phyloP scores from a whole-genome alignment of 305 asterid species.

The Lippia alba region DNA sequence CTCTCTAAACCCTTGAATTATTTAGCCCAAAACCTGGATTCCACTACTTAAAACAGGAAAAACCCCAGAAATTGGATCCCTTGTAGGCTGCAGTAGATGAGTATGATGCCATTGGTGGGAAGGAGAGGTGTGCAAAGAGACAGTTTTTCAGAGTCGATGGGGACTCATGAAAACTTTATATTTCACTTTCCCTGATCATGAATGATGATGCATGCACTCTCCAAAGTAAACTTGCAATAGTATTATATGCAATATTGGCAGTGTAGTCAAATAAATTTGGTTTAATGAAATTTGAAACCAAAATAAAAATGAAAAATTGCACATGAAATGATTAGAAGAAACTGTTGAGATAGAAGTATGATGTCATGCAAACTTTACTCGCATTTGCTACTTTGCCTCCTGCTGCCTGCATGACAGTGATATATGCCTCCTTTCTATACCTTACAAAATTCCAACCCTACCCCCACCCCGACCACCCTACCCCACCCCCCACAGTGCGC shows the following conservation, averaged over 20 bases:
- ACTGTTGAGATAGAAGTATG: slow-evolving; percentile 65
- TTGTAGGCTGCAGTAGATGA: background rate
- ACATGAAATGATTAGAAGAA: slow-evolving; percentile 55
- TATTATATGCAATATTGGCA: background rate
- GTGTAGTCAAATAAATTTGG: slow-evolving; percentile 5
- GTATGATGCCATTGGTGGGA: slow-evolving; percentile 28
- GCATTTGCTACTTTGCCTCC: slow-evolving; percentile 46
- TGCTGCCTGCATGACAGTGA: slow-evolving; percentile 52
- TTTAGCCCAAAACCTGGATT: background rate
- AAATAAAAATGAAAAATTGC: too few relatives aligned
- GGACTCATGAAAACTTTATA: slow-evolving; percentile 26
- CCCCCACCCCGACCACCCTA: background rate
- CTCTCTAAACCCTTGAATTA: too few relatives aligned
- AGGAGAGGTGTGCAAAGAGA: slow-evolving; percentile 37
- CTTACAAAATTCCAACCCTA: background rate
- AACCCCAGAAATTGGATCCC: slow-evolving; percentile 20
- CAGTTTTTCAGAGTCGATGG: slow-evolving; percentile 16
- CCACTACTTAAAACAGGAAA: slow-evolving; percentile 12
- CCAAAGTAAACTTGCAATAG: slow-evolving; percentile 4
- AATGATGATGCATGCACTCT: background rate
- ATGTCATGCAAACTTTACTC: slow-evolving; percentile 58
- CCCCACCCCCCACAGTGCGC: background rate
- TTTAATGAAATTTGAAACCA: background rate
- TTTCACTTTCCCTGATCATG: background rate
- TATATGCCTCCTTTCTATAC: slow-evolving; percentile 28